Conservation (phyloP, 2,329 filamentous ascomycete species). For the Sporothrix luriei region DNA sequence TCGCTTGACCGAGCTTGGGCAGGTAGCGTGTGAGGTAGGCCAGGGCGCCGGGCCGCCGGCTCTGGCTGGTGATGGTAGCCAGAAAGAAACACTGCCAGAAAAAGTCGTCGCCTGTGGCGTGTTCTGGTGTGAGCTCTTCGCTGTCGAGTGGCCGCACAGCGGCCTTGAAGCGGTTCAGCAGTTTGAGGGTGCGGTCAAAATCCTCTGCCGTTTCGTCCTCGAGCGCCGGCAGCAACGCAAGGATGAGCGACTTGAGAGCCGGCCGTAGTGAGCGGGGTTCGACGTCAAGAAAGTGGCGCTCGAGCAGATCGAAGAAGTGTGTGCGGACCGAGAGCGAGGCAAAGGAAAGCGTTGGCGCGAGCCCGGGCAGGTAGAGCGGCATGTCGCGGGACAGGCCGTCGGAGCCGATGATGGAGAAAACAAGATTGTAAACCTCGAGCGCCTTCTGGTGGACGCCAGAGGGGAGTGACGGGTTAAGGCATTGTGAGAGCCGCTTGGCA, state of each 20-base stretch:
- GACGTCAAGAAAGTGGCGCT: conserved; percentile 74
- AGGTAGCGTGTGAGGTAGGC: conserved; percentile 81
- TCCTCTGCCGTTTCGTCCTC: conserved; percentile 98
- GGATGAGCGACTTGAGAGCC: conserved; percentile 84
- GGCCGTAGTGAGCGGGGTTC: conserved; percentile 74
- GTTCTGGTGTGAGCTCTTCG: conserved; percentile 54
- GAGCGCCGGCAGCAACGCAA: conserved; percentile 85
- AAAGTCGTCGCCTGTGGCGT: conserved; percentile 73
- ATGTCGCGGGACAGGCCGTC: conserved; percentile 81
- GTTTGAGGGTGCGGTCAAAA: conserved; percentile 81
- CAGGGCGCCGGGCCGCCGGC: conserved; percentile 79
- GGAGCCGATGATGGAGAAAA: conserved; percentile 82
- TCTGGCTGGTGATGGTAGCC: conserved; percentile 85
- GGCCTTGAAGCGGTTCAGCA: conserved; percentile 76
- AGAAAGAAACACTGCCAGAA: conserved; percentile 99
- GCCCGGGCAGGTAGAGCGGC: conserved; percentile 82
- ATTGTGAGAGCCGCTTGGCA: conserved; percentile 91
- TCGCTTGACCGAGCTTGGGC: conserved; percentile 64
- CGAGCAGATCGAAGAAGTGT: conserved; percentile 79
- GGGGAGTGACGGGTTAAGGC: conserved; percentile 86
- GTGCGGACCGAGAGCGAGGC: conserved; percentile 89
- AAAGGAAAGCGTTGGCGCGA: conserved; percentile 88
- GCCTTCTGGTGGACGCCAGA: conserved; percentile 98
- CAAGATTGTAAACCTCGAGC: conserved; percentile 86
- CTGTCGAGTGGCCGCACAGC: conserved; percentile 61